Evolutionary conservation across 805 yeast species (phyloP).

Genomic region (Cyberlindnera bimundalis): DNA sequence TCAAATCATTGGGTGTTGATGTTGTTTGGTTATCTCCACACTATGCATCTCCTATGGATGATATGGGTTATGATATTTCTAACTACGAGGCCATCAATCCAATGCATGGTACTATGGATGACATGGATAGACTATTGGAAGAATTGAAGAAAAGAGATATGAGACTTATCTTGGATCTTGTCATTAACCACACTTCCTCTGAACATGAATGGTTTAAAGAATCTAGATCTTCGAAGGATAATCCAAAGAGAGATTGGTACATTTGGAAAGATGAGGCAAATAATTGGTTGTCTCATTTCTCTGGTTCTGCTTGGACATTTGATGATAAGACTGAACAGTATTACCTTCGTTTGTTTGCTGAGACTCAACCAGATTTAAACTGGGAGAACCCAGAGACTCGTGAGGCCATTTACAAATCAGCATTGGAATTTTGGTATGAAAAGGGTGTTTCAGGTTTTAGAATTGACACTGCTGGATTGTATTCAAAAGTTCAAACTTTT

Average conservation of each 20-base stretch:
- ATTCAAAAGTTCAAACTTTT: conserved; percentile 43
- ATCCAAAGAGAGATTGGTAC: conserved; percentile 61
- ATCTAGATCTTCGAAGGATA: conserved; percentile 45
- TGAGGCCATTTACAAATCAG: conserved; percentile 39
- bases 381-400: conserved; percentile 47
- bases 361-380: conserved; percentile 56
- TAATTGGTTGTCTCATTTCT: conserved; percentile 52
- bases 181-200: conserved; percentile 54
- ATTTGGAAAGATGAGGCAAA: conserved; percentile 56
- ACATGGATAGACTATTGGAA: conserved; percentile 45
- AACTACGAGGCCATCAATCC: conserved; percentile 51
- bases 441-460: conserved; percentile 59
- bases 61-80: conserved; percentile 61
- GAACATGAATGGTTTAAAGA: conserved; percentile 59
- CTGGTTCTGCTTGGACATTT: conserved; percentile 55
- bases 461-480: conserved; percentile 52
- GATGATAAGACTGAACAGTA: conserved; percentile 53
- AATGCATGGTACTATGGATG: conserved; percentile 51
- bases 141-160: conserved; percentile 47
- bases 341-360: conserved; percentile 51
- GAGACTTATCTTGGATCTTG: conserved; percentile 52
- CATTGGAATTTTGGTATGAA: conserved; percentile 51
- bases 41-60: conserved; percentile 56
- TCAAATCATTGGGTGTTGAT: conserved; percentile 47
- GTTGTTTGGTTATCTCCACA: conserved; percentile 57